Evolutionary conservation across 139 green algal genomes (phyloP).

Genomic region (Chlamydomonas asymmetrica): DNA sequence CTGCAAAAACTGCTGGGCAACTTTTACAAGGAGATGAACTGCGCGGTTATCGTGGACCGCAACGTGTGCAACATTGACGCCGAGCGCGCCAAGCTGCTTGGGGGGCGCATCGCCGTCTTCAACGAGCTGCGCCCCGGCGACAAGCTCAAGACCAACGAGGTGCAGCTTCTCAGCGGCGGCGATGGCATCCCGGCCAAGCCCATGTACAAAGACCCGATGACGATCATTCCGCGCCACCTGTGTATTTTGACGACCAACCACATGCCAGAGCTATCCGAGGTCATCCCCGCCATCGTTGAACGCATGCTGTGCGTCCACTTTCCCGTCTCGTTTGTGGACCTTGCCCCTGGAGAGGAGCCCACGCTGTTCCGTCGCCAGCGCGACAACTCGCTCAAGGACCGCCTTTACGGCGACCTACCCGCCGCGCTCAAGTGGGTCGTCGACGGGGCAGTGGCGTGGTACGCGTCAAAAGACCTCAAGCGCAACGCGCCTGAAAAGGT

Average conservation of each 20-base stretch:
- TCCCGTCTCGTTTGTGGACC: no score
- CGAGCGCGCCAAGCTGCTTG: constrained; percentile 20
- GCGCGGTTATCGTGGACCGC: constrained; percentile 6
- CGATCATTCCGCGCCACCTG: constrained; percentile 13
- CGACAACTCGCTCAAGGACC: no score
- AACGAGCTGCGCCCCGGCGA: constrained; percentile 20
- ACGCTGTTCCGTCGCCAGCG: no score
- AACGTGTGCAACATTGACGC: constrained; percentile 19
- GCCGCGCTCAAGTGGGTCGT: no score
- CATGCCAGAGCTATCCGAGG: no score
- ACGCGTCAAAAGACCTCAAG: no score
- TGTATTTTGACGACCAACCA: constrained; percentile 3
- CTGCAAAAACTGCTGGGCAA: constrained; percentile 4
- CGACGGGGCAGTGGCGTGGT: no score
- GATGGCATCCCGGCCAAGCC: constrained; percentile 14
- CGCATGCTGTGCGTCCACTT: no score
- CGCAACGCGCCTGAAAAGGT: no score
- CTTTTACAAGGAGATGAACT: constrained; percentile 16
- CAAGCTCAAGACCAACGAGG: background rate
- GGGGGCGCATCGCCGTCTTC: constrained; percentile 18
- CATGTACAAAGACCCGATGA: constrained; percentile 23
- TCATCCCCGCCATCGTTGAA: no score
- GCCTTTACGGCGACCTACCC: no score
- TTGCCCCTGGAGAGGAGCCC: no score
- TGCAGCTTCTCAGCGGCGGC: constrained; percentile 18